phyloP scores from a whole-genome alignment of 1,284 basidiomycete species.

The Pulveroboletus sp. region DNA sequence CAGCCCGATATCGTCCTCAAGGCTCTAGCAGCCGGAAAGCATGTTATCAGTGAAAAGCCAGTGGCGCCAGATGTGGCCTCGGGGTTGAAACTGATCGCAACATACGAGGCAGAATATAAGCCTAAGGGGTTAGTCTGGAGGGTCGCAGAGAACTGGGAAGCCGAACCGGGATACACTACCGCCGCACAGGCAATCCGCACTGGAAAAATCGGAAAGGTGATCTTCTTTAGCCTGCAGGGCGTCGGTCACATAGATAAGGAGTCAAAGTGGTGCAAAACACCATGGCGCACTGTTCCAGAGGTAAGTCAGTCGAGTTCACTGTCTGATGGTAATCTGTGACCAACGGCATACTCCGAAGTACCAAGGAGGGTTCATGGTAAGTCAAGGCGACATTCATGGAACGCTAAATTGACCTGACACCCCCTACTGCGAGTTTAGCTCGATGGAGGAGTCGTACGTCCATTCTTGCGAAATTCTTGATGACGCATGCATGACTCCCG shows the following conservation, averaged over 20 bases:
- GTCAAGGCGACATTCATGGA: constrained; percentile 20
- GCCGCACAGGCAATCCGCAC: constrained; percentile 55
- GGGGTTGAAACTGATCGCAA: constrained; percentile 64
- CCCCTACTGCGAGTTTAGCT: constrained; percentile 40
- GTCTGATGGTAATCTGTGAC: background rate
- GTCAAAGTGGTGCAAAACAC: constrained; percentile 77
- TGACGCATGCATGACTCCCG: background rate
- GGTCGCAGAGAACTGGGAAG: constrained; percentile 84
- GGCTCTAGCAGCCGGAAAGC: constrained; percentile 72
- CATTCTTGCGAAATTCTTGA: background rate
- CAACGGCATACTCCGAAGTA: constrained; percentile 48
- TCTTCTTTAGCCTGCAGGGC: constrained; percentile 59
- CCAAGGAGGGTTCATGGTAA: constrained; percentile 77
- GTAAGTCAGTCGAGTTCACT: constrained; percentile 43
- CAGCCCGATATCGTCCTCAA: constrained; percentile 71
- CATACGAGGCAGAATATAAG: constrained; percentile 66
- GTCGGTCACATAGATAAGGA: constrained; percentile 60
- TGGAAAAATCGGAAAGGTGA: constrained; percentile 66
- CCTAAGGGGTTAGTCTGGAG: constrained; percentile 77
- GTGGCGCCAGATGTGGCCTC: constrained; percentile 69
- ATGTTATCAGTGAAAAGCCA: constrained; percentile 86
- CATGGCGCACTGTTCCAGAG: constrained; percentile 81
- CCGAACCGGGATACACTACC: constrained; percentile 59
- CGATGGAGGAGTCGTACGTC: constrained; percentile 70
- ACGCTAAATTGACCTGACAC: background rate